Conservation (phyloP, 2,329 filamentous ascomycete species). For the Xylariaceae sp. region DNA sequence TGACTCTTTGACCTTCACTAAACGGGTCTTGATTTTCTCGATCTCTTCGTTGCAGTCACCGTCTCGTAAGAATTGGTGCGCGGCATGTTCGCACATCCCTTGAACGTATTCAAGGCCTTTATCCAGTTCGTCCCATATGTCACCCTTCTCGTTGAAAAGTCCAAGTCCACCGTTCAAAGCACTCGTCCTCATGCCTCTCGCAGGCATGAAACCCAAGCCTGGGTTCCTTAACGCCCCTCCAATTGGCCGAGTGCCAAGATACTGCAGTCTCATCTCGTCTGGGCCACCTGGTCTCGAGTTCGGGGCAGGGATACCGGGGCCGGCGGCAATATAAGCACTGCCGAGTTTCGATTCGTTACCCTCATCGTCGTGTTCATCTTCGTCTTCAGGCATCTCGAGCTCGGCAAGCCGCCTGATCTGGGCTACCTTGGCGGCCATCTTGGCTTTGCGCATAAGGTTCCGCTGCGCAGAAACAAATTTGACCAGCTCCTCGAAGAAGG, state of each 20-base stretch:
- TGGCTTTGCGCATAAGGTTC: conserved; percentile 86
- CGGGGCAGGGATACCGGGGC: conserved; percentile 20
- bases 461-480: conserved; percentile 80
- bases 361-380: conserved; percentile 47
- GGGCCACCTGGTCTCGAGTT: conserved; percentile 21
- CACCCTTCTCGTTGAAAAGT: conserved; percentile 44
- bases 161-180: conserved; percentile 35
- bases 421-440: conserved; percentile 79
- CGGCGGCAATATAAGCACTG: conserved; percentile 35
- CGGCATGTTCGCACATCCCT: conserved; percentile 81
- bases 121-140: conserved; percentile 76
- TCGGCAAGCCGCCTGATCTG: conserved; percentile 67
- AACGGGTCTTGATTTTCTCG: conserved; percentile 68
- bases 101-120: conserved; percentile 82
- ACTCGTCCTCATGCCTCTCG: conserved; percentile 38
- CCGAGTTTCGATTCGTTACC: conserved; percentile 40
- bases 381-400: conserved; percentile 61
- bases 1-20: conserved; percentile 67
- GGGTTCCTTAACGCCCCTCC: conserved; percentile 37
- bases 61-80: conserved; percentile 87
- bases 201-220: conserved; percentile 32
- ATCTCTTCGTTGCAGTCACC: conserved; percentile 85
- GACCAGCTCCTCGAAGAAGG: conserved; percentile 81
- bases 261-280: conserved; percentile 45
- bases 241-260: conserved; percentile 49